A percentile compares a stretch with the other conserved stretches of the same genome.
Evolutionary conservation across 2,329 filamentous ascomycete genomes (phyloP).

Genomic region (Aspergillus tanneri): DNA sequence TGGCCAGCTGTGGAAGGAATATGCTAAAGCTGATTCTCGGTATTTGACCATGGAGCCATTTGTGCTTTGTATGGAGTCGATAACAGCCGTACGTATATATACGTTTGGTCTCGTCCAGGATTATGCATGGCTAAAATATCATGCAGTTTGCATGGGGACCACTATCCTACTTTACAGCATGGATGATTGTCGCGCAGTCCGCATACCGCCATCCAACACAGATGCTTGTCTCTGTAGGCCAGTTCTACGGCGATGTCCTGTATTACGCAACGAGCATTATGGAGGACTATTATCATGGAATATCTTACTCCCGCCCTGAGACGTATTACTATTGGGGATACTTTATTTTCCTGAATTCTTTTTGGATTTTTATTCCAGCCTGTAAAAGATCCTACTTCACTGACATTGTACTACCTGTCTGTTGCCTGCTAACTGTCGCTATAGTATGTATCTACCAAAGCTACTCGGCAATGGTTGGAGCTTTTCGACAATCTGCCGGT

Average conservation of each 20-base stretch:
- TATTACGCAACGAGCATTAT: background rate
- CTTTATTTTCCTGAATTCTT: background rate
- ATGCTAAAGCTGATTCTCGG: background rate
- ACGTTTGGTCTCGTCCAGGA: background rate
- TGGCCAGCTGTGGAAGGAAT: background rate
- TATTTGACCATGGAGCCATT: background rate
- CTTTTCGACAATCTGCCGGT: too few species aligned
- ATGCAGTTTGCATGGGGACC: background rate
- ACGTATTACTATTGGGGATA: background rate
- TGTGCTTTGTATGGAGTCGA: background rate
- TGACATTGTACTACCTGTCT: too few species aligned
- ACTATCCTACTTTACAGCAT: background rate
- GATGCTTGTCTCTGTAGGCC: background rate
- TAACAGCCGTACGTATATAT: background rate
- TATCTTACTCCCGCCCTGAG: background rate
- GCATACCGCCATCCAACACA: background rate
- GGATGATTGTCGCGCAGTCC: background rate
- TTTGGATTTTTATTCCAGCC: background rate
- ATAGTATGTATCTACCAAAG: too few species aligned
- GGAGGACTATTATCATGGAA: background rate
- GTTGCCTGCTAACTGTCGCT: too few species aligned
- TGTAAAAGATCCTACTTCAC: too few species aligned
- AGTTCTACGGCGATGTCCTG: background rate
- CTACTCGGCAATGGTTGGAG: too few species aligned
- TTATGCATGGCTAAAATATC: background rate